Evolutionary conservation across 2,329 filamentous ascomycete species (phyloP).

Genomic region (Trichoderma arundinaceum): DNA sequence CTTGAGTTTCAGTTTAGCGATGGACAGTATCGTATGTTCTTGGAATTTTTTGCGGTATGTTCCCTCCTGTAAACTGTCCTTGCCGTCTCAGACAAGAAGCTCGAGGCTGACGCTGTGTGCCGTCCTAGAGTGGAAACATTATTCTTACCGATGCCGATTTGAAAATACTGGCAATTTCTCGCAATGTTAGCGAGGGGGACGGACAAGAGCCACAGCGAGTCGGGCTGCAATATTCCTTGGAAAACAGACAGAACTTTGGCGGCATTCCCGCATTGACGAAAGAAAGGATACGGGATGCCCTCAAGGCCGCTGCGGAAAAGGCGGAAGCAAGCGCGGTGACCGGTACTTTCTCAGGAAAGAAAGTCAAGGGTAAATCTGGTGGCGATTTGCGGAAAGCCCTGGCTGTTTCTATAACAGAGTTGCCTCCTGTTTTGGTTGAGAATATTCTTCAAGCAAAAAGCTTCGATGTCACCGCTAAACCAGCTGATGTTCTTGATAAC

Average conservation of each 20-base stretch:
- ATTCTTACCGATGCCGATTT: slow-evolving; percentile 86
- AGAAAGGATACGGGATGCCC: slow-evolving; percentile 70
- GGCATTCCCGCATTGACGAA: slow-evolving; percentile 77
- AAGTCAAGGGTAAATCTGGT: slow-evolving; percentile 73
- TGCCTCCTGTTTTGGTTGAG: slow-evolving; percentile 85
- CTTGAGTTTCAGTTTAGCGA: slow-evolving; percentile 93
- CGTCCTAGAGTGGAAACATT: slow-evolving; percentile 77
- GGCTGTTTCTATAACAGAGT: slow-evolving; percentile 83
- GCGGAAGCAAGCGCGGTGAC: slow-evolving; percentile 53
- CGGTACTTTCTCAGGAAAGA: slow-evolving; percentile 54
- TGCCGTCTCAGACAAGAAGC: not conserved
- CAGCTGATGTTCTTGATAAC: slow-evolving; percentile 72
- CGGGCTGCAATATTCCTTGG: slow-evolving; percentile 78
- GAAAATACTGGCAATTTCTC: slow-evolving; percentile 79
- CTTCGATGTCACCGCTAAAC: slow-evolving; percentile 72
- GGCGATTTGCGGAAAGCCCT: slow-evolving; percentile 81
- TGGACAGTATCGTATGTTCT: slow-evolving; percentile 82
- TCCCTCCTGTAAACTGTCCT: no score
- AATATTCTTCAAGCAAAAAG: slow-evolving; percentile 74
- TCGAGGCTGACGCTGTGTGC: slow-evolving; percentile 7
- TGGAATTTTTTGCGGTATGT: slow-evolving; percentile 86
- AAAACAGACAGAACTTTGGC: slow-evolving; percentile 81
- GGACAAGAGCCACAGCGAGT: slow-evolving; percentile 83
- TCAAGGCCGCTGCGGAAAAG: slow-evolving; percentile 69
- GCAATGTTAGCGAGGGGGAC: slow-evolving; percentile 79